Base-by-base conservation (phyloP, 306 rosid genomes). In the Vigna trinervia region DNA sequence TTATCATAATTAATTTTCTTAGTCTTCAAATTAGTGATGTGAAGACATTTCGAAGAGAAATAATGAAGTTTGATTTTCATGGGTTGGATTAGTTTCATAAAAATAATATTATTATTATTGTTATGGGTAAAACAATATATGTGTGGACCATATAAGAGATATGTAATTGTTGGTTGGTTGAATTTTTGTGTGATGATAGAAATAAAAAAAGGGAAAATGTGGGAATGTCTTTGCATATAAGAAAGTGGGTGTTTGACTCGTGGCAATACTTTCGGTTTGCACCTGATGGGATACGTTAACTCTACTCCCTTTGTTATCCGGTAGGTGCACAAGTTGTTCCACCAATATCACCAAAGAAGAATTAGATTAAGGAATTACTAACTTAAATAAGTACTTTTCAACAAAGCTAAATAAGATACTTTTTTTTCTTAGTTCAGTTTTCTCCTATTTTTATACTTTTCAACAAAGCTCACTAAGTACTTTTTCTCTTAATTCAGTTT, bases 221-320 rank as follows among this genome's bases (percentile, higher is more conserved):
- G 39, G 45, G 65, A 17, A 22, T 63, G 41, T n/a, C 32, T 15
- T 65, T 0, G 46, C 20, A 57, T 28, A 34, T 14, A 13, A 71
- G 58, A 74, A 48, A 67, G 26, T 59, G 54, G 47, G 8, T 51
- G 39, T 51, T 65, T 74, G 87, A 68, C 83, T 48, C 63, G 78
- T 54, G 43, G 75, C 73, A 19, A 36, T 50, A 6, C 12, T 11
- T 56, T 73, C 50, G 17, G n/a, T 26, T 47, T 56, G 76, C 58
- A 47, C 57, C 59, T 71, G 15, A 46, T 34, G 69, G 15, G 22
- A 60, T 59, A 28, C 73, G 20, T 51, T 5, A 28, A 65, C 22
- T 11, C 11, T 8, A 38, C 54, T 15, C 48, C 13, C n/a, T 53
- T 59, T 9, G 12, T 72, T 0, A 65, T 20, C 52, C 5, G 71